Evolutionary conservation across 192 early-diverging fungal genomes (phyloP).

Genomic region (Endogone sp.): DNA sequence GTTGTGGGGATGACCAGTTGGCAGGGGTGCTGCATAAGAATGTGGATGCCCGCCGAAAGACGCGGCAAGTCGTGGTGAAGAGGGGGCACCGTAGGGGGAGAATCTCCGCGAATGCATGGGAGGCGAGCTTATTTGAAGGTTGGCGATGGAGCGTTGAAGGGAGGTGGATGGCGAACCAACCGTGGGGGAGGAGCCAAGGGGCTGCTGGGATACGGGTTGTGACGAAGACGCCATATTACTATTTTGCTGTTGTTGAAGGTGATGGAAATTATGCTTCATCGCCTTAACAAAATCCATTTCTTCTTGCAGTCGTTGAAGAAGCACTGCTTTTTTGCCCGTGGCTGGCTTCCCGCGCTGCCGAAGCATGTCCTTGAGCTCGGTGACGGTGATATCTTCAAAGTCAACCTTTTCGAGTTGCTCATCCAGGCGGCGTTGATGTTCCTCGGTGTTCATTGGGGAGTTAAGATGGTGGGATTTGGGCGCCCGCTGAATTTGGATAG

Average conservation of each 20-base stretch:
- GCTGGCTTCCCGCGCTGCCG: constrained; percentile 61
- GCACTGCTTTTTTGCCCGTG: constrained; percentile 66
- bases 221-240: constrained; percentile 6
- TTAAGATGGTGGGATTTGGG: neutral
- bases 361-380: constrained; percentile 72
- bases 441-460: constrained; percentile 29
- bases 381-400: constrained; percentile 73
- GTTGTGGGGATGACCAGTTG: neutral
- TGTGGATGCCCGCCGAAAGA: constrained; percentile 5
- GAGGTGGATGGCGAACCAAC: constrained; percentile 8
- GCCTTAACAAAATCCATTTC: constrained; percentile 49
- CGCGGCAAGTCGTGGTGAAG: constrained; percentile 10
- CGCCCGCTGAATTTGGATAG: constrained; percentile 28
- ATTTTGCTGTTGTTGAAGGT: constrained; percentile 2
- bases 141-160: constrained; percentile 25
- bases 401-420: constrained; percentile 58
- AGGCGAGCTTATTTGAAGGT: constrained; percentile 28
- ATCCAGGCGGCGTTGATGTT: constrained; percentile 53
- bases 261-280: constrained; percentile 24
- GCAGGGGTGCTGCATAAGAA: neutral
- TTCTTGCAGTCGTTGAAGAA: constrained; percentile 62
- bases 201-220: constrained; percentile 5
- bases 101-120: constrained; percentile 19
- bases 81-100: constrained; percentile 26
- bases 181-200: constrained; percentile 3